A percentile compares a stretch with the other conserved stretches of the same genome.
phyloP scores from a whole-genome alignment of 1,139 yeast genomes.

The Meyerozyma guilliermondii region DNA sequence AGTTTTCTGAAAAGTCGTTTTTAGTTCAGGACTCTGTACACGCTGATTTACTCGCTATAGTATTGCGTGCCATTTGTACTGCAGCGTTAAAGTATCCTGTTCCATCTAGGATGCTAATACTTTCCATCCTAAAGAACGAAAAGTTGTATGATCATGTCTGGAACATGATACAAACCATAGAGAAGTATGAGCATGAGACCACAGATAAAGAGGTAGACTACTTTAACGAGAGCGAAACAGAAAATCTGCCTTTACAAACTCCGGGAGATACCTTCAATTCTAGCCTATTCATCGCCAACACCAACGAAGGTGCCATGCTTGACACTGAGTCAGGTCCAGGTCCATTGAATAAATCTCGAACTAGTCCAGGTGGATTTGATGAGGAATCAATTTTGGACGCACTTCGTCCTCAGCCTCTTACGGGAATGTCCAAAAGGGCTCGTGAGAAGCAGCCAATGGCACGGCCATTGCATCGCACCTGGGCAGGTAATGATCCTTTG shows the following conservation, averaged over 20 bases:
- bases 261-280: not conserved
- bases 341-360: not conserved
- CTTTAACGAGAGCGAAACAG: not conserved
- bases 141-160: constrained; percentile 28
- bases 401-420: constrained; percentile 43
- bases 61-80: constrained; percentile 50
- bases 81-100: constrained; percentile 44
- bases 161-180: constrained; percentile 26
- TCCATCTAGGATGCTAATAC: constrained; percentile 52
- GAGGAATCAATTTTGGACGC: constrained; percentile 24
- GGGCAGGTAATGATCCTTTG: constrained; percentile 60
- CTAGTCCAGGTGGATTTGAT: not conserved
- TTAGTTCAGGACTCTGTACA: constrained; percentile 43
- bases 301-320: not conserved
- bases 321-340: not conserved
- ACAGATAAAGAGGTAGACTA: not conserved
- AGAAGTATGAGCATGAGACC: constrained; percentile 7
- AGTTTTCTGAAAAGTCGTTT: constrained; percentile 38
- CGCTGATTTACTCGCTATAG: constrained; percentile 53
- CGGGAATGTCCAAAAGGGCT: constrained; percentile 59
- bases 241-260: not conserved
- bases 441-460: constrained; percentile 54
- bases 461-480: constrained; percentile 44
- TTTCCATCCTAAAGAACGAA: constrained; percentile 48
- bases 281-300: not conserved